phyloP scores from a whole-genome alignment of 345 rosid genomes.

The Citrus mangshanensis region DNA sequence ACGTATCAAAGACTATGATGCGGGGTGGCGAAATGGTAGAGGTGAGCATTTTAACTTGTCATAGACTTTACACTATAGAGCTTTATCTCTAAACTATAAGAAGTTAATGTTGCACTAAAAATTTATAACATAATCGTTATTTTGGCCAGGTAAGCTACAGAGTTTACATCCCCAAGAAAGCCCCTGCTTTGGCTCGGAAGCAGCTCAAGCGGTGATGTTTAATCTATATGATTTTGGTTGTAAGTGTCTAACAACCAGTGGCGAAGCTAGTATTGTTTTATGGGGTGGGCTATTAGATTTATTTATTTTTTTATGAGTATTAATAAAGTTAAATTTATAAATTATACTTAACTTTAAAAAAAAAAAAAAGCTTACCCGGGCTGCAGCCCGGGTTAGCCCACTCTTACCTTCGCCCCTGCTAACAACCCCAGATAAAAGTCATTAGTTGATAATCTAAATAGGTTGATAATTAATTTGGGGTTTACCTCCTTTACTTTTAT shows the following conservation, averaged over 20 bases:
- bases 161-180: constrained; percentile 80
- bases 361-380: too few relatives aligned
- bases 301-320: too few relatives aligned
- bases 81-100: background rate
- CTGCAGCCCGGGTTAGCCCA: too few relatives aligned
- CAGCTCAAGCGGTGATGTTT: constrained; percentile 48
- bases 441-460: background rate
- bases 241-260: background rate
- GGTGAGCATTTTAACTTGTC: constrained; percentile 35
- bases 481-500: background rate
- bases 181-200: constrained; percentile 73
- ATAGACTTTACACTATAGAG: background rate
- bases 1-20: constrained; percentile 79
- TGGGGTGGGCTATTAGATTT: too few relatives aligned
- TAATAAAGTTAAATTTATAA: too few relatives aligned
- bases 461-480: background rate
- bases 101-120: background rate
- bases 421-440: background rate
- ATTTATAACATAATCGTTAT: background rate
- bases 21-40: constrained; percentile 83
- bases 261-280: too few relatives aligned
- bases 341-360: too few relatives aligned
- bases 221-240: background rate
- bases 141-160: constrained; percentile 73
- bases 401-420: too few relatives aligned